Evolutionary conservation across 2,329 filamentous ascomycete species (phyloP), one percentile per base, ranked within the genome.

Genomic region (Trichoderma sp.): DNA sequence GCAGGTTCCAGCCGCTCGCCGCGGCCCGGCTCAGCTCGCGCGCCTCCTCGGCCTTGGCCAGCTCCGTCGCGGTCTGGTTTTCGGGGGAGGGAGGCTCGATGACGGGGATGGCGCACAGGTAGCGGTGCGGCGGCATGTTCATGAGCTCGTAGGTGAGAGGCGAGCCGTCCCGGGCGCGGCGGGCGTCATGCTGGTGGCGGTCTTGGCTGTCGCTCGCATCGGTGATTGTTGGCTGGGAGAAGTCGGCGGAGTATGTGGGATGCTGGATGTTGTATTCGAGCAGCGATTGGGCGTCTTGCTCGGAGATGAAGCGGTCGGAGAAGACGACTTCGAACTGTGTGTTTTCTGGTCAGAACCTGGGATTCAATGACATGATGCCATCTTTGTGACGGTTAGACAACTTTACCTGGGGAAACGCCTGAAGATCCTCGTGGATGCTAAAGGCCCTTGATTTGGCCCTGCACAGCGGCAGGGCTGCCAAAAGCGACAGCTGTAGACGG

Each of bases 391-490:
- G 3, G 9, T 34, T 21, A 26, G 26, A 15, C 5, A 17, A 17
- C 17, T 4, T 68, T 81, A 94, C 91, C 84, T 95, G 92, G 12
- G 93, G 93, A 77, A 90, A 92, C 19, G 92, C 92, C 64, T 96
- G 83, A 59, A 97, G 77, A 75, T 97, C 93, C 74, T 96, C 92
- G 72, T 95, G 88, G 64, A 96, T 90, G 78, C 89, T 96, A 80
- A 97, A 97, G 63, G 81, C 79, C 7, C 79, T 80, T 52, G 83
- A 81, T 52, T 81, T 80, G 69, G 83, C 84, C 68, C 70, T 72
- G 70, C 76, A 78, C 34, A 84, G 78, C 75, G 78, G 81, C 69
- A 80, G 70, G 56, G 73, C 72, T 51, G 78, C 79, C 65, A 85
- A 72, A 54, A 85, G 70, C 15, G 79, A 69, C 61, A 84, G 65